phyloP scores from a whole-genome alignment of 768 basidiomycete species.

The Leucosporidium scottii region DNA sequence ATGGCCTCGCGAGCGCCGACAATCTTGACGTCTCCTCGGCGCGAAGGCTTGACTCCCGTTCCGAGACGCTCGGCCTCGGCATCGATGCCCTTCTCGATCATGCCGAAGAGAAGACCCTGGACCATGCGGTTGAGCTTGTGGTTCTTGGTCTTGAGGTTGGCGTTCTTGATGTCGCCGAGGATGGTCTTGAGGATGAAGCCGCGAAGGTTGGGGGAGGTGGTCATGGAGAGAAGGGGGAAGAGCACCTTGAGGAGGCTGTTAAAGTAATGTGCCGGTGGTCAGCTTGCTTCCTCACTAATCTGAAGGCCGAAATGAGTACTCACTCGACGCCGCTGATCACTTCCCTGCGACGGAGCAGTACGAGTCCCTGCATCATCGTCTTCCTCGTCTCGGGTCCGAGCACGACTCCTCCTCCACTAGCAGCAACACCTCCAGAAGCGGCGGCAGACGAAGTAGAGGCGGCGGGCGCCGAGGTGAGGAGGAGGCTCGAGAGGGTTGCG shows the following conservation, averaged over 20 bases:
- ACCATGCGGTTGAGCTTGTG: constrained; percentile 94
- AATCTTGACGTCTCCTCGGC: constrained; percentile 39
- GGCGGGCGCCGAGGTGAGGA: constrained; percentile 68
- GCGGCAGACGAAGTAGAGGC: constrained; percentile 44
- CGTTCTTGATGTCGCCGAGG: constrained; percentile 81
- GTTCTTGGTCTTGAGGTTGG: constrained; percentile 79
- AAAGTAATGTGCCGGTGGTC: constrained; percentile 1
- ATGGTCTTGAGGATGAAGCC: constrained; percentile 86
- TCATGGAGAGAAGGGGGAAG: constrained; percentile 93
- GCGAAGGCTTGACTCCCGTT: constrained; percentile 56
- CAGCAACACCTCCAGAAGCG: constrained; percentile 3
- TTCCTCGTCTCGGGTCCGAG: constrained; percentile 66
- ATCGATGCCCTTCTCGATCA: constrained; percentile 89
- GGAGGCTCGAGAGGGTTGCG: constrained; percentile 63
- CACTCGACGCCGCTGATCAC: constrained; percentile 89
- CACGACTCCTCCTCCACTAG: constrained; percentile 29
- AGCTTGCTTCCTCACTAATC: background rate
- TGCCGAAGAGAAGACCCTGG: constrained; percentile 88
- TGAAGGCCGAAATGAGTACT: constrained; percentile 38
- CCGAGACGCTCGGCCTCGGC: constrained; percentile 75
- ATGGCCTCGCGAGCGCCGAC: constrained; percentile 72
- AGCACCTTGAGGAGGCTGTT: constrained; percentile 74
- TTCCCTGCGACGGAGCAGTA: constrained; percentile 86
- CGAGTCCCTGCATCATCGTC: constrained; percentile 78
- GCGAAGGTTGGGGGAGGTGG: constrained; percentile 75